Conservation (phyloP, 2,329 filamentous ascomycete species). For the Alternaria arborescens region DNA sequence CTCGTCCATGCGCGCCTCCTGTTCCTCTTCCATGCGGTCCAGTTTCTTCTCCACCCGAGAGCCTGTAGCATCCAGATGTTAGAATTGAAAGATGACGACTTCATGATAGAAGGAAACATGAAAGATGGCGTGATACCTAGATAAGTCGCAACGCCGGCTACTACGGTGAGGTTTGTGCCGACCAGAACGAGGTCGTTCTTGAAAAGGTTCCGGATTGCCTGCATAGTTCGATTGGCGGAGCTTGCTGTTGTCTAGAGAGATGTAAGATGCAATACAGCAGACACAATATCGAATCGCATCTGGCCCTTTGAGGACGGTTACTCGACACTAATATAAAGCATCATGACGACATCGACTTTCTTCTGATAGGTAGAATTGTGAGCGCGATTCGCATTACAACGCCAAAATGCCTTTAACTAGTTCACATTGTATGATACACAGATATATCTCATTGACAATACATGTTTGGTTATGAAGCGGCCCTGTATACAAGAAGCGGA, state of each 20-base stretch:
- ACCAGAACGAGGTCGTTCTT: slow-evolving; percentile 20
- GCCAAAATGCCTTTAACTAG: neutral
- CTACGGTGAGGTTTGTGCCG: slow-evolving; percentile 17
- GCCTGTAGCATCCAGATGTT: neutral
- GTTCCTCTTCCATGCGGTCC: slow-evolving; percentile 56
- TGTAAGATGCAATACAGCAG: neutral
- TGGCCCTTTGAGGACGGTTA: neutral
- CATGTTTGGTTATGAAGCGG: neutral
- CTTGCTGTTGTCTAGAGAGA: neutral
- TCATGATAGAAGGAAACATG: neutral
- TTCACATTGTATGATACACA: neutral
- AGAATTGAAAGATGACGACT: neutral
- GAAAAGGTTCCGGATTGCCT: slow-evolving; percentile 18
- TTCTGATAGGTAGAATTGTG: neutral
- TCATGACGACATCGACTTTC: slow-evolving; percentile 7
- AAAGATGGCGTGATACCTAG: slow-evolving; percentile 3
- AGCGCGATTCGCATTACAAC: neutral
- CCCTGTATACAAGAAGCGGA: slow-evolving; percentile 10
- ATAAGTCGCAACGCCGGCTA: slow-evolving; percentile 15
- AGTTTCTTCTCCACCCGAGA: slow-evolving; percentile 27
- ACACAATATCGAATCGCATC: neutral
- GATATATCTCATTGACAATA: neutral
- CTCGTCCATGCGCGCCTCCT: slow-evolving; percentile 58
- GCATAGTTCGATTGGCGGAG: neutral
- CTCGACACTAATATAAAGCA: slow-evolving; percentile 2